phyloP scores from a whole-genome alignment of 208 protist species.

The Tritrichomonas musculus region DNA sequence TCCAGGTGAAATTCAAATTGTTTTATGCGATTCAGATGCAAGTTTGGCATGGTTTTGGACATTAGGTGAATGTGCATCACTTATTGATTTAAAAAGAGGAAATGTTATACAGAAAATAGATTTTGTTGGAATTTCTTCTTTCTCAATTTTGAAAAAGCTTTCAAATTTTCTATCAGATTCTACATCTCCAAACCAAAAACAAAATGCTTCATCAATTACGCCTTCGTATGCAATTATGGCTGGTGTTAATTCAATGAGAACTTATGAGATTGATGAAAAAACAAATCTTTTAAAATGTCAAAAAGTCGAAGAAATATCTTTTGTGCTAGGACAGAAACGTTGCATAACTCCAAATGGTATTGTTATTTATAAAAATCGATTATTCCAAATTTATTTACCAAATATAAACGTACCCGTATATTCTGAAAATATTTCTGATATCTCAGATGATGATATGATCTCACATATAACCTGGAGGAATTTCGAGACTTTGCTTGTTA shows the following conservation, averaged over 20 bases:
- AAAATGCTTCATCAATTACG: neutral
- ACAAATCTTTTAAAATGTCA: neutral
- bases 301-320: neutral
- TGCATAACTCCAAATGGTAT: neutral
- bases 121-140: neutral
- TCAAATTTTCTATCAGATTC: too few relatives aligned
- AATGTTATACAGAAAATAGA: neutral
- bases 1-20: neutral
- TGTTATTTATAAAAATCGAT: neutral
- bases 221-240: neutral
- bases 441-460: neutral
- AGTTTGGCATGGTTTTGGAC: neutral
- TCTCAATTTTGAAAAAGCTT: neutral
- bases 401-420: neutral
- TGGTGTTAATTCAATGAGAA: neutral
- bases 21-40: neutral
- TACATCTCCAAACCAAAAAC: too few relatives aligned
- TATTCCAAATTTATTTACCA: neutral
- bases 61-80: neutral
- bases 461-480: neutral
- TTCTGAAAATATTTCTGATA: neutral
- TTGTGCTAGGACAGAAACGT: neutral
- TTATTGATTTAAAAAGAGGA: neutral
- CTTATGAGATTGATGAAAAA: neutral
- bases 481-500: neutral